Evolutionary conservation across 805 yeast genomes (phyloP).

Genomic region (Starmerella sirachaensis): DNA sequence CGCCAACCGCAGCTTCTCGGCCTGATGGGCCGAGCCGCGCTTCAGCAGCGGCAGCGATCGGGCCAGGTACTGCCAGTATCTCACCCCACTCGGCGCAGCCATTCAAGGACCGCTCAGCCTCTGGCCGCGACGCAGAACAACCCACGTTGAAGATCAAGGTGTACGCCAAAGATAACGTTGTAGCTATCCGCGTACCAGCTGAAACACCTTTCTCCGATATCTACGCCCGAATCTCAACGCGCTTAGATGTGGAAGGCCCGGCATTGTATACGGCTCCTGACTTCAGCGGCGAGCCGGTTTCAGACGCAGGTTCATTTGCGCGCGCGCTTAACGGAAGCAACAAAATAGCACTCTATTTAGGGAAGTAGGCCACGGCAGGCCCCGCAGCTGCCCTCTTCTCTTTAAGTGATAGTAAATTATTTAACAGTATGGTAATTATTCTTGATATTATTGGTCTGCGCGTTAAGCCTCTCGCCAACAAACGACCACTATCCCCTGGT

Average conservation of each 20-base stretch:
- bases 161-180: constrained; percentile 29
- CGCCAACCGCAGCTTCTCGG: too few relatives aligned
- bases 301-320: constrained; percentile 25
- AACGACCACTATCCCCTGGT: not conserved
- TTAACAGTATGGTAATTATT: not conserved
- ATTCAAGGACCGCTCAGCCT: constrained; percentile 4
- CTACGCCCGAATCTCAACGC: constrained; percentile 25
- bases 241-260: constrained; percentile 25
- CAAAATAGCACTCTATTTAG: constrained; percentile 26
- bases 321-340: constrained; percentile 23
- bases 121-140: not conserved
- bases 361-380: not conserved
- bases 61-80: not conserved
- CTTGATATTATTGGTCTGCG: not conserved
- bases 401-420: not conserved
- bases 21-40: not conserved
- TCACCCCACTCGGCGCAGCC: constrained; percentile 4
- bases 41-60: not conserved
- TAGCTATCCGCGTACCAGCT: constrained; percentile 31
- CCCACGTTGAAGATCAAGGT: constrained; percentile 30
- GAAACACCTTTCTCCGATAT: constrained; percentile 26
- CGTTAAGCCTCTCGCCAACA: too few relatives aligned
- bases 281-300: constrained; percentile 22
- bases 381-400: not conserved
- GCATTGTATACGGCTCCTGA: constrained; percentile 25